Base-by-base conservation (phyloP, 495 filamentous ascomycete genomes). In the Aspergillus biplanus region DNA sequence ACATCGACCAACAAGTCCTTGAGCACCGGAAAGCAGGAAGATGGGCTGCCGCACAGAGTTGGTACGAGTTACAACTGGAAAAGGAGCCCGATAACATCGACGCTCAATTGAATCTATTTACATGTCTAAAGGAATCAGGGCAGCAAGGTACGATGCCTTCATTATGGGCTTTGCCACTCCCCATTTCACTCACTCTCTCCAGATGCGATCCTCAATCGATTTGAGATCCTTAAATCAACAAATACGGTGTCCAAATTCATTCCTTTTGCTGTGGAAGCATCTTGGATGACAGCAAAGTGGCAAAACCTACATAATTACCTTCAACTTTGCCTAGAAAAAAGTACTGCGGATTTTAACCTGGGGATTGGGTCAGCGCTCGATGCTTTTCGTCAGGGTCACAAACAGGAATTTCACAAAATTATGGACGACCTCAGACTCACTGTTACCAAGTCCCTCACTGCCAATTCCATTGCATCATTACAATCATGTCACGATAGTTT, bases 41-140 rank as follows among this genome's bases (percentile, higher is more conserved):
- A 71, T 99, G 93, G 95, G 91, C 91, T n/a, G 92, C 95, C 54
- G 96, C 92, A 48, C 94, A 97, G 77, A 95, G 90, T 66, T 99
- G 95, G 95, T 98, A 98, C 74, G 93, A 98, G 71, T 82, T 96
- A 39, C 86, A 90, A 62, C 83, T 97, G 42, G 89, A 87, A 7
- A 87, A 93, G 64, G 85, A 89, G 49, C 92, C 96, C 1, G 80
- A 87, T 48, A 87, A 97, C 73, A 65, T 83, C 27, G 88, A 95
- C 49, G 81, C 89, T 15, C 93, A 98, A 72, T 82, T 89, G 62
- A 88, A 96, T 71, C 84, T 98, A 27, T 77, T 98, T 46, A 90
- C 88, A 6, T 97, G 96, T 69, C 82, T 99, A 13, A 94, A 91
- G 69, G 92, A 97, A 75, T 93, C 93, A 35, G 93, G 92, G 11